Evolutionary conservation across 1,139 yeast genomes (phyloP), one percentile per base, ranked within the genome.

Genomic region (Candida neerlandica): DNA sequence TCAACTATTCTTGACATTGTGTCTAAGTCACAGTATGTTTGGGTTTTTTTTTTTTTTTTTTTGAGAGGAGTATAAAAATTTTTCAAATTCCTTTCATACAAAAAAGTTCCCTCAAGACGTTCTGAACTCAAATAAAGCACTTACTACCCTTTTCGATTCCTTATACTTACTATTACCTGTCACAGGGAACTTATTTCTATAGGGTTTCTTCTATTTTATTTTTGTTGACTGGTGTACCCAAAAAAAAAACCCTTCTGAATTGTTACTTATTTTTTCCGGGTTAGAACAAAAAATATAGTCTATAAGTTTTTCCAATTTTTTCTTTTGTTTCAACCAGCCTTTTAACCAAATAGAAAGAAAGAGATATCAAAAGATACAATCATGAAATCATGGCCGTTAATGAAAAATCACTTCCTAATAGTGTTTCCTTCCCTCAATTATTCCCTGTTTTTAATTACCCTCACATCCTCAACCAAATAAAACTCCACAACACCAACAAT

Each of bases 301-400:
- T n/a, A 33, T 16, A 33, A 16, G 12, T 33, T 33, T n/a, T 33
- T 14, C 11, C 18, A 3, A 6, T 33, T 33, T 15, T 33, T 33
- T 14, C 9, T 33, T 33, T 33, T 33, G n/a, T 16, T 16, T 16
- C 37, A 1, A n/a, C 37, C 37, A 33, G 19, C 37, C 37, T 16
- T 14, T 16, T 33, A 33, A 5, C 37, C 37, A 33, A 16, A 33
- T 14, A 33, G 19, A 15, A 33, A 15, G 21, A 33, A 10, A 33
- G 37, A 33, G 18, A 33, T 29, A 2, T 14, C 37, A n/a, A 14
- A 16, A 12, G 14, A 14, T 12, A 19, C 26, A 37, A 37, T 21
- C 41, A 37, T 37, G 41, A 37, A 37, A 37, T 14, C 41, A 37
- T 37, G 41, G 29, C 27, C 26, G 9, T 21, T 21, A 37, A 21